Conservation (phyloP, 331 rosid species). For the Cydonia oblonga region DNA sequence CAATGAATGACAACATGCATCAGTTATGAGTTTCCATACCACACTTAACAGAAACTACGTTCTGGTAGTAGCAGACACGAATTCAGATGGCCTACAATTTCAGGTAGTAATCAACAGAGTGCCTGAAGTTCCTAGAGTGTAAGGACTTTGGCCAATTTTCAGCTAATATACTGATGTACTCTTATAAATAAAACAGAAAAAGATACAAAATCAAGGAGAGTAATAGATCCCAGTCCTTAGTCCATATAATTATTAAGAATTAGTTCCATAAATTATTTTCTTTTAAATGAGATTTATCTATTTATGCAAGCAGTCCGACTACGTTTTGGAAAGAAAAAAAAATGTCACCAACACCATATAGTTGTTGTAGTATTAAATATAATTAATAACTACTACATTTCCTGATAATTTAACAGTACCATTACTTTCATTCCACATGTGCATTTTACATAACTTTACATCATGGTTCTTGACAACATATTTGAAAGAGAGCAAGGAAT, state of each 20-base stretch:
- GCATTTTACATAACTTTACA: background rate
- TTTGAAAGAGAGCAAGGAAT: background rate
- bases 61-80: background rate
- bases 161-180: background rate
- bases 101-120: background rate
- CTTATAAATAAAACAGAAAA: background rate
- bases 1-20: background rate
- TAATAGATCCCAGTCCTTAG: background rate
- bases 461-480: background rate
- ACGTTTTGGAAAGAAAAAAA: background rate
- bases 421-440: background rate
- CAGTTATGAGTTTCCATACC: background rate
- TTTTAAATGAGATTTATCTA: background rate
- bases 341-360: background rate
- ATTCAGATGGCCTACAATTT: background rate
- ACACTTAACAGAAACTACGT: too few species aligned
- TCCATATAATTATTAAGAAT: background rate
- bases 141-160: background rate
- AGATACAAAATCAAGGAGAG: background rate
- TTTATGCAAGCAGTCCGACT: background rate
- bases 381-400: background rate
- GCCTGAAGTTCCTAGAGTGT: background rate
- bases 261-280: background rate
- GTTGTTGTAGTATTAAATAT: background rate
- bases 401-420: background rate